These are phyloP conservation scores for Cnidoscolus chayamansa DNA, from an alignment of 441 rosid genomes.

Conservation along the genomic window DNA sequence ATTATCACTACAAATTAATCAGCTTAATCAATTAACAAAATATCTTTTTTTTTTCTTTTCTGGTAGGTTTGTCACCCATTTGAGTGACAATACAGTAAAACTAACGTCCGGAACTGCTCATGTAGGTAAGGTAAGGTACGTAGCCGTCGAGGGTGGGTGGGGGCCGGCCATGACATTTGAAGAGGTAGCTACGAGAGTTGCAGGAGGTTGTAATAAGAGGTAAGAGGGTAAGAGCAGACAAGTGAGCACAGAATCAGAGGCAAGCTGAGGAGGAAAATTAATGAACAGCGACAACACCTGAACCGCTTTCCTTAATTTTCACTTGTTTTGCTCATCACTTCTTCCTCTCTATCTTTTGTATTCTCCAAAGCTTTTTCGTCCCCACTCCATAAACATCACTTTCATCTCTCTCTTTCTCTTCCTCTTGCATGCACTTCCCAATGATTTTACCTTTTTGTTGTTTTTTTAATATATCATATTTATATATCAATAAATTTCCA, in stretches of 20 bases:
- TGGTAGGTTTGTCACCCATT: too few relatives aligned
- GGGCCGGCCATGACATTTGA: neutral
- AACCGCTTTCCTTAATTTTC: conserved; percentile 3
- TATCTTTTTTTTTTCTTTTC: too few relatives aligned
- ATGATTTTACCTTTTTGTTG: neutral
- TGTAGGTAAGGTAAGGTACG: neutral
- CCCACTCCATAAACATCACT: conserved; percentile 8
- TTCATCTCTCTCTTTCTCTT: conserved; percentile 7
- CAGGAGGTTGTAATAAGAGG: conserved; percentile 3
- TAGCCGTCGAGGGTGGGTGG: neutral
- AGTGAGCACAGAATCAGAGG: neutral
- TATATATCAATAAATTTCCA: too few relatives aligned
- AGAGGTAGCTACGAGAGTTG: neutral
- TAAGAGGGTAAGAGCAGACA: neutral
- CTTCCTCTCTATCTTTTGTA: neutral
- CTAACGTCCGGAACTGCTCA: neutral
- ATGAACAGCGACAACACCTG: conserved; percentile 23
- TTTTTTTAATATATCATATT: neutral
- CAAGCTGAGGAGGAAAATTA: neutral
- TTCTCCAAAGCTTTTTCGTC: conserved; percentile 17
- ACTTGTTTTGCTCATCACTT: neutral
- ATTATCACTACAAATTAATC: neutral
- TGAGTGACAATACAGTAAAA: neutral
- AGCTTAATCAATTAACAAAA: too few relatives aligned
- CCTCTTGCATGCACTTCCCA: conserved; percentile 14